Evolutionary conservation across 164 flowering plant genomes (phyloP), one percentile per base, ranked within the genome.

Genomic region (Umbellularia californica): DNA sequence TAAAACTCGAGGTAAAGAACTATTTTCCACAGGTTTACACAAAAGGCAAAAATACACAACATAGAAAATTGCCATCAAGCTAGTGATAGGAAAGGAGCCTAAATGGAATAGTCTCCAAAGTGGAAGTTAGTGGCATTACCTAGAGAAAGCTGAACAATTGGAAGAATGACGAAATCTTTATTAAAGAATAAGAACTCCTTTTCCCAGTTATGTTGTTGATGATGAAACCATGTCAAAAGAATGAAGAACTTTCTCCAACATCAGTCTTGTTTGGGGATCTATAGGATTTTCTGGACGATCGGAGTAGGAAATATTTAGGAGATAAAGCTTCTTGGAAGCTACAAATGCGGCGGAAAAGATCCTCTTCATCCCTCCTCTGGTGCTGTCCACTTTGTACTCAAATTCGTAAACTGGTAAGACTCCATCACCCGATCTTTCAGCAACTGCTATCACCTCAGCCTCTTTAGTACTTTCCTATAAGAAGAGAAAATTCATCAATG

Each of bases 391-490:
- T 76, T 72, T 82, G 80, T 90, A 92, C 82, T 92, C 95, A 76
- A 92, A 86, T 78, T 94, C 94, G 35, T 90, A 94, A 13, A 92
- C 94, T 80, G 83, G 88, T 47, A 88, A 64, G 24, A 90, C 95
- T 64, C 83, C 87, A 23, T 77, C 68, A 14, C 97, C 89, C 9
- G 76, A 65, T 80, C 99, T 90, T 84, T 93, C 97, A 3, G 81
- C 77, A 23, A 82, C 86, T 55, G 82, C 82, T 63, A 95, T 79
- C 67, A 92, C 81, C 82, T 85, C 90, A 58, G 89, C 92, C 58
- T 84, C 90, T 77, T 85, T 88, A 60, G 97, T 93, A 77, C 99
- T 95, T 83, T 92, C 98, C 94, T 94, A 66, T 14, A 78, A 7
- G 73, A 64, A 11, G 71, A 78, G 27, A 14, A 7, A 35, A 5